Percentiles rank a stretch among this genome's conserved stretches.
These are phyloP conservation scores for Nothophaeocryptopus gaeumannii DNA, from an alignment of 2,329 filamentous ascomycete genomes.

Conservation along the genomic window DNA sequence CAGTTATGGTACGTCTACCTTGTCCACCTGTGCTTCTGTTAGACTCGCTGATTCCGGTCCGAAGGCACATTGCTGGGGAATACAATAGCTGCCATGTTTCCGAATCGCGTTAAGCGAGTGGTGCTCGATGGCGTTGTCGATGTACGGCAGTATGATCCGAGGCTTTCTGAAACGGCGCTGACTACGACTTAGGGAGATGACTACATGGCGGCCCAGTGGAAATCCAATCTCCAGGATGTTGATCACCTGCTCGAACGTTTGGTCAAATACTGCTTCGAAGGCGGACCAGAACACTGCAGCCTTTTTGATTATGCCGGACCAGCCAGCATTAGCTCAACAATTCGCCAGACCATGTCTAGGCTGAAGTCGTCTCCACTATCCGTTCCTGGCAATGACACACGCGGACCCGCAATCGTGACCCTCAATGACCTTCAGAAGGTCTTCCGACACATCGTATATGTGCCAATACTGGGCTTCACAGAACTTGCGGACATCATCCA, in stretches of 20 bases:
- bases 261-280: conserved; percentile 45
- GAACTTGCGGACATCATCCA: conserved; percentile 36
- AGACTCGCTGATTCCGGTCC: not conserved
- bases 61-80: conserved; percentile 48
- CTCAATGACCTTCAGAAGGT: too few relatives aligned
- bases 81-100: conserved; percentile 43
- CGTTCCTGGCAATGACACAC: conserved; percentile 29
- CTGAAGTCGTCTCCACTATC: conserved; percentile 40
- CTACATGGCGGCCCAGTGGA: conserved; percentile 37
- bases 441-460: conserved; percentile 25
- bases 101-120: conserved; percentile 37
- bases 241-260: conserved; percentile 42
- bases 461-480: conserved; percentile 36
- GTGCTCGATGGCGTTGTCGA: conserved; percentile 49
- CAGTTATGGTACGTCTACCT: conserved; percentile 19
- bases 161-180: too few relatives aligned
- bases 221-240: conserved; percentile 43
- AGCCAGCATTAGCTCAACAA: too few relatives aligned
- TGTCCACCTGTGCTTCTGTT: too few relatives aligned
- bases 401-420: too few relatives aligned
- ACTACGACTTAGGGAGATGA: conserved; percentile 20
- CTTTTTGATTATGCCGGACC: too few relatives aligned
- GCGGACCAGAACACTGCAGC: conserved; percentile 25
- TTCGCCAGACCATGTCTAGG: not conserved
- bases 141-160: conserved; percentile 12